A percentile compares a stretch with the other conserved stretches of the same genome.
Conservation (phyloP, 2,329 filamentous ascomycete genomes). For the Botrytis pseudocinerea region DNA sequence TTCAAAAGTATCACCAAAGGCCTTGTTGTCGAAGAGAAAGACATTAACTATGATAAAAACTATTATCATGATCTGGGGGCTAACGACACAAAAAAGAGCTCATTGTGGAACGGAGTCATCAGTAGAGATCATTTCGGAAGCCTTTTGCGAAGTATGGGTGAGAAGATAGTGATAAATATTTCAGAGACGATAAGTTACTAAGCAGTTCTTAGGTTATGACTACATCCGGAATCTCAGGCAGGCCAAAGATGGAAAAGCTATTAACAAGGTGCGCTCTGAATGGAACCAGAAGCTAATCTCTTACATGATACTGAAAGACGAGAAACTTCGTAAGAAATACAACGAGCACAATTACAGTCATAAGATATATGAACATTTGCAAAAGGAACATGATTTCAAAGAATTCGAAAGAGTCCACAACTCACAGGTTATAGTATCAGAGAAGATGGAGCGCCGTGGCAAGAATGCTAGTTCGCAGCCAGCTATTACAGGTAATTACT, state of each 20-base stretch:
- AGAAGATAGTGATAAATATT: not conserved
- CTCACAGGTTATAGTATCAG: too few relatives aligned
- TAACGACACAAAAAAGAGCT: not conserved
- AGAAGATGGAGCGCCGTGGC: not conserved
- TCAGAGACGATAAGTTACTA: not conserved
- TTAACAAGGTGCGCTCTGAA: not conserved
- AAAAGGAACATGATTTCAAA: not conserved
- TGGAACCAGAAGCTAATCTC: not conserved
- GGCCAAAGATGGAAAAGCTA: not conserved
- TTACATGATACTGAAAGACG: not conserved
- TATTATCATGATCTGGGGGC: constrained; percentile 3
- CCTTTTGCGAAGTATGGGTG: not conserved
- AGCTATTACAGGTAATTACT: not conserved
- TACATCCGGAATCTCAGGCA: not conserved
- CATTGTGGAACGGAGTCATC: not conserved
- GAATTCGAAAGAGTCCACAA: not conserved
- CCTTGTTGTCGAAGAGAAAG: not conserved
- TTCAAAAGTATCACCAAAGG: not conserved
- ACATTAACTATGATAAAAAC: not conserved
- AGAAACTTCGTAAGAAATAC: not conserved
- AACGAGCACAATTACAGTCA: not conserved
- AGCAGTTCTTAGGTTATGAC: not conserved
- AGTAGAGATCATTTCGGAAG: not conserved
- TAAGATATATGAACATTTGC: not conserved
- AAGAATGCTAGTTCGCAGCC: not conserved